phyloP scores from a whole-genome alignment of 108 stramenopile genomes.

The Bacterosira constricta region DNA sequence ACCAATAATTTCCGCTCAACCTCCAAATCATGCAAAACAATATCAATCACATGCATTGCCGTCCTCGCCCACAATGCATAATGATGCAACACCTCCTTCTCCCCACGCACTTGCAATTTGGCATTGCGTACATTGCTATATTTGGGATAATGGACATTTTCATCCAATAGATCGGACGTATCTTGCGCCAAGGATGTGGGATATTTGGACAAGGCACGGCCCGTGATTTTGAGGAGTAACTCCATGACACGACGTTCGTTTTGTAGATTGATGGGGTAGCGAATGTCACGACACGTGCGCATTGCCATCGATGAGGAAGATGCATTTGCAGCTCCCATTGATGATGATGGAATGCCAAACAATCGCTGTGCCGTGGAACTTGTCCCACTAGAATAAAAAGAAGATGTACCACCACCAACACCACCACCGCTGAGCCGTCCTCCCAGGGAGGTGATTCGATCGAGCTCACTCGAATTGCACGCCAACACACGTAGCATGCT shows the following conservation, averaged over 20 bases:
- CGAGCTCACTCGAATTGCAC: slow-evolving; percentile 70
- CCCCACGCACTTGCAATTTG: slow-evolving; percentile 87
- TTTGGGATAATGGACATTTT: slow-evolving; percentile 63
- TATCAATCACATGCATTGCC: slow-evolving; percentile 74
- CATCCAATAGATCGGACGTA: slow-evolving; percentile 62
- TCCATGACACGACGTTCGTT: slow-evolving; percentile 87
- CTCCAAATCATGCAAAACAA: slow-evolving; percentile 72
- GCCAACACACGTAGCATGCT: slow-evolving; percentile 84
- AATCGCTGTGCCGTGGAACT: slow-evolving; percentile 32
- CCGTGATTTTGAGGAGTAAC: slow-evolving; percentile 63
- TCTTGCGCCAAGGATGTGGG: slow-evolving; percentile 85
- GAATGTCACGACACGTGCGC: slow-evolving; percentile 85
- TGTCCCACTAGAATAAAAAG: slow-evolving; percentile 3
- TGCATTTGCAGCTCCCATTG: slow-evolving; percentile 8
- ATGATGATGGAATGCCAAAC: slow-evolving; percentile 46
- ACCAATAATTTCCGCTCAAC: slow-evolving; percentile 46
- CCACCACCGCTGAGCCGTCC: neutral
- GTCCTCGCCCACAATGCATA: slow-evolving; percentile 78
- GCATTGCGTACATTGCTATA: slow-evolving; percentile 89
- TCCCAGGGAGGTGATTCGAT: slow-evolving; percentile 50
- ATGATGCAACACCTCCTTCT: slow-evolving; percentile 91
- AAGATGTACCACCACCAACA: neutral
- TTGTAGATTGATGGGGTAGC: slow-evolving; percentile 71
- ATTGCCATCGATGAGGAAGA: slow-evolving; percentile 27
- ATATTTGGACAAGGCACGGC: slow-evolving; percentile 66